Evolutionary conservation across 2,329 filamentous ascomycete genomes (phyloP), one percentile per base, ranked within the genome.

Genomic region (Hypoxylon sp.): DNA sequence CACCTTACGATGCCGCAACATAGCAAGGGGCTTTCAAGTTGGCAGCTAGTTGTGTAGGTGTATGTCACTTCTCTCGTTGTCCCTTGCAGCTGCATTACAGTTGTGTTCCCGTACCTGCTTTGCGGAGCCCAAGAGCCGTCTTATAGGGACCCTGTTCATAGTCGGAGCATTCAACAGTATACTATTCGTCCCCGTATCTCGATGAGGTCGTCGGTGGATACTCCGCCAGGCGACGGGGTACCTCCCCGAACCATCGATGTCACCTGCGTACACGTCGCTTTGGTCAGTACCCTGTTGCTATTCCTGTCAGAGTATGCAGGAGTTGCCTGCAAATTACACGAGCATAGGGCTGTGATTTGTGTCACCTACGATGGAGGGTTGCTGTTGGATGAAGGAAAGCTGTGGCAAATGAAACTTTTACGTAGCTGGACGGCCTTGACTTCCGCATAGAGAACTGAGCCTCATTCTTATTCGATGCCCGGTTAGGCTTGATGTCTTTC

Each of bases 81-180:
- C 63, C 71, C 69, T 71, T 71, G 61, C 69, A 68, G 67, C 37
- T 32, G 52, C 46, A 61, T 37, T 62, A 23, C 41, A 8, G 45
- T 62, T 52, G 41, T 32, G 6, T 43, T 63, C 37, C 37, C 46
- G 65, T 51, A 45, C 66, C 50, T 65, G 64, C 39, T 55, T 63
- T 51, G 51, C 58, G 56, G 46, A 61, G 52, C 50, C 50, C 57
- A 41, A 25, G 46, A 34, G 29, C 59, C 55, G 23, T 55, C 50
- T 52, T 63, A 59, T 57, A 58, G 37, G 54, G 21, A 27, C 55
- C 50, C 30, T 64, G 51, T 51, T 32, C 11, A 57, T 65, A 69
- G 16, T 30, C 29, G 39, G 53, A 52, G 52, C 23, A 41, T 62
- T 63, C 29, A 32, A 63, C 53, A 46, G 48, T 41, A 47, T 39